Evolutionary conservation across 202 grass and related monocot species (phyloP), one percentile per base, ranked within the genome.

Genomic region (Setaria viridis): DNA sequence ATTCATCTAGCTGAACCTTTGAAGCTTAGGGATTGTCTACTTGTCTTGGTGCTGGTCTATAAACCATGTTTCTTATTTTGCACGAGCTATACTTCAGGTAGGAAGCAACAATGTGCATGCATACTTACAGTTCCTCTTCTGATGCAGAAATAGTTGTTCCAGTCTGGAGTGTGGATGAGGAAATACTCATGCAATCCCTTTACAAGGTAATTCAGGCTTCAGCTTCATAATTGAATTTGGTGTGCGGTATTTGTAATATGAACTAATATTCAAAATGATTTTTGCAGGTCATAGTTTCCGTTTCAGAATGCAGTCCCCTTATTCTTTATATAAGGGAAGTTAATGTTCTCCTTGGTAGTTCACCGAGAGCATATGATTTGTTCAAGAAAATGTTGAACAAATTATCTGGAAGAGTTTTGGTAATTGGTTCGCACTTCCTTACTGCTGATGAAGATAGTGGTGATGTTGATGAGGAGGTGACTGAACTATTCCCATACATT

Each of bases 291-390:
- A 78, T 96, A 59, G 69, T 74, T 74, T 91, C 82, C 4, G 11
- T 88, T 72, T 92, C 93, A 57, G 74, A 90, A 87, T 80, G 19
- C 70, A 88, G 72, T 62, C 91, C 88, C 5, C 45, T 95, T 82
- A 87, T 99, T 65, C 59, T 99, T 77, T 99, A 96, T 59, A 88
- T 99, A 86, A 91, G 88, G 58, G 88, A 99, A 82, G 78, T 96
- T 73, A 67, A 91, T 20, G 14, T 79, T 20, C 77, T 99, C 64
- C 74, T 99, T 80, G 53, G 19, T 54, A 89, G 73, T 84, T 92
- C 96, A 59, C 45, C 91, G 70, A 83, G 42, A 70, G 50, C 85
- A 82, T 82, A 82, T 81, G 84, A 50, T 80, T 84, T 92, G 85
- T 91, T 96, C 48, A 63, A 96, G 76, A 91, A 96, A 80, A 91